These are phyloP conservation scores for Beauveria scarabaeidicola DNA, from an alignment of 2,329 filamentous ascomycete genomes.

Conservation along the genomic window DNA sequence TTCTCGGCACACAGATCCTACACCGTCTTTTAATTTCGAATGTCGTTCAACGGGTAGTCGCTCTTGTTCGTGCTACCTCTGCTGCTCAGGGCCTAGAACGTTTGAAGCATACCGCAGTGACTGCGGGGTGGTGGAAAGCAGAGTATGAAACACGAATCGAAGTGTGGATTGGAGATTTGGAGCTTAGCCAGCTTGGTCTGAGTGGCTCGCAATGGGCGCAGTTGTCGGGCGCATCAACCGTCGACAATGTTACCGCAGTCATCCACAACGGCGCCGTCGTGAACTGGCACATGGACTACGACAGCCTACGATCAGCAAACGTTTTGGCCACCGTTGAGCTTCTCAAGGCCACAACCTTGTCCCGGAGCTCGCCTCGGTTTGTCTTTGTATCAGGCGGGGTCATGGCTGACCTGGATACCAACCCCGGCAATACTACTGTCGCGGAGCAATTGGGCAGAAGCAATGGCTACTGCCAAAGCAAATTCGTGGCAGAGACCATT, in stretches of 20 bases:
- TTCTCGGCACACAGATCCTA: slow-evolving; percentile 13
- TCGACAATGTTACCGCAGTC: slow-evolving; percentile 56
- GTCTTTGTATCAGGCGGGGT: slow-evolving; percentile 19
- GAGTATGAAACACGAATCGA: slow-evolving; percentile 36
- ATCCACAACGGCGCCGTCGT: slow-evolving; percentile 79
- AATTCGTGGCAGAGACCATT: slow-evolving; percentile 17
- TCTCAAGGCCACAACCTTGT: slow-evolving; percentile 12
- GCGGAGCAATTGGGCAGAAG: neutral
- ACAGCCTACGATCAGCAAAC: slow-evolving; percentile 62
- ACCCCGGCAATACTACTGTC: neutral
- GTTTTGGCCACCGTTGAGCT: slow-evolving; percentile 36
- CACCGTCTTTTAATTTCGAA: neutral
- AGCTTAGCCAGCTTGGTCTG: slow-evolving; percentile 62
- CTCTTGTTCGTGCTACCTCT: slow-evolving; percentile 12
- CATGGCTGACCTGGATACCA: neutral
- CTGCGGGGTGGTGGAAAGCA: slow-evolving; percentile 15
- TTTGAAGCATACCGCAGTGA: slow-evolving; percentile 9
- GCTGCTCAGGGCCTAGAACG: slow-evolving; percentile 11
- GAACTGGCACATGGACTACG: slow-evolving; percentile 75
- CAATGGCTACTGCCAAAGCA: slow-evolving; percentile 18
- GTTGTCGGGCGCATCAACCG: slow-evolving; percentile 30
- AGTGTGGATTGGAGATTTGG: slow-evolving; percentile 62
- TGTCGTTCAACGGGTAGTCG: neutral
- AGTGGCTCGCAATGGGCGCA: slow-evolving; percentile 53
- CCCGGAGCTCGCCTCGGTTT: slow-evolving; percentile 13